Evolutionary conservation across 208 protist genomes (phyloP), one percentile per base, ranked within the genome.

Genomic region (Trichomonas vaginalis): DNA sequence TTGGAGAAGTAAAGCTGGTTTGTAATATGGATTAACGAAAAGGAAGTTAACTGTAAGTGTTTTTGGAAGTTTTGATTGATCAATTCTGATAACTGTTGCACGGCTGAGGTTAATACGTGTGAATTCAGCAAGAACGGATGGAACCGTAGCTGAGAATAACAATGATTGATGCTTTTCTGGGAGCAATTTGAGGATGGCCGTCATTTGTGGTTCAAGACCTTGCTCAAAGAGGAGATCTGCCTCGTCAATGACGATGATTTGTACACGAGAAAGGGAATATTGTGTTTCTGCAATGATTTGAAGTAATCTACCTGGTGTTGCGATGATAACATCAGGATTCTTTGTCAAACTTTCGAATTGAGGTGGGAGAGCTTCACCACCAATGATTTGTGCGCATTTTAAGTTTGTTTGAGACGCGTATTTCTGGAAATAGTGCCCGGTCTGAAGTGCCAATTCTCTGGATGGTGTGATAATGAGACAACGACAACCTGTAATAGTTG

Each of bases 201-300:
- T 96, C 47, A 99, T 96, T 97, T 99, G 99, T 49, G 98, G 97
- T 27, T 98, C 97, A 88, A 99, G 98, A 47, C 99, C 99, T 96
- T 99, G 97, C 96, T 99, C 99, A 97, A 99, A 99, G 12, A 99
- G 97, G 32, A 98, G 98, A 97, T 99, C 99, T 0, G 99, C 99
- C 97, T 99, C 99, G 97, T 99, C 99, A 90, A 99, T 98, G 0
- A 99, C 98, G 12, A 99, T 79, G 79, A 98, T 98, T 96, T 99
- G 97, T n/a, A 99, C 97, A 0, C 46, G 96, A 35, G 45, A 32
- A 35, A 97, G 62, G 0, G 87, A 96, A 48, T 96, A 95, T 46
- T 49, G 32, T 49, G 96, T 95, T n/a, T 97, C 97, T 45, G 97
- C 39, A 17, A 97, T 62, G 37, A 96, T 86, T 95, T 97, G 96